Percentiles rank a stretch among this genome's conserved stretches.
These are phyloP conservation scores for Venustampulla echinocandica DNA, from an alignment of 495 filamentous ascomycete genomes.

Conservation along the genomic window DNA sequence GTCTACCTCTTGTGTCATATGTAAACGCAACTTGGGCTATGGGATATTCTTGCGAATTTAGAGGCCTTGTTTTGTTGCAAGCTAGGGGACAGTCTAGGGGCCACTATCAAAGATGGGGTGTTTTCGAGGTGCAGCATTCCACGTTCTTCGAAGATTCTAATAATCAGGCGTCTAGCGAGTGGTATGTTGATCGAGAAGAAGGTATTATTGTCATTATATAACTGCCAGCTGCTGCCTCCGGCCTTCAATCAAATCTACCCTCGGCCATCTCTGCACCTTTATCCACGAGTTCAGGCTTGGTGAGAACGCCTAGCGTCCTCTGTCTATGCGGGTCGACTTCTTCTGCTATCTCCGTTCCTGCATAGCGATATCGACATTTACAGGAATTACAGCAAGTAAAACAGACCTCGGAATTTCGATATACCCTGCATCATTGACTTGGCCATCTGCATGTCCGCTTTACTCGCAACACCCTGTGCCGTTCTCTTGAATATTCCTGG, in stretches of 20 bases:
- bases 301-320: constrained; percentile 50
- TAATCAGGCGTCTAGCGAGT: too few relatives aligned
- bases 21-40: too few relatives aligned
- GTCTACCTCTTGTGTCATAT: too few relatives aligned
- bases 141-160: too few relatives aligned
- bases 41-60: too few relatives aligned
- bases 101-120: too few relatives aligned
- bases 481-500: constrained; percentile 44
- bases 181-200: too few relatives aligned
- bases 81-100: too few relatives aligned
- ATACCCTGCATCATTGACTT: constrained; percentile 2
- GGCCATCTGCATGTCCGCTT: not conserved
- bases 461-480: constrained; percentile 2
- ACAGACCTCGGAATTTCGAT: not conserved
- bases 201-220: too few relatives aligned
- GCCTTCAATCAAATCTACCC: not conserved
- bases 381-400: constrained; percentile 38
- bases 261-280: constrained; percentile 34
- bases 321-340: constrained; percentile 38
- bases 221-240: not conserved
- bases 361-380: constrained; percentile 49
- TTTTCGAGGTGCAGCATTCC: too few relatives aligned
- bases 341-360: constrained; percentile 46
- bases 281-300: constrained; percentile 50
- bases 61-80: too few relatives aligned